Base-by-base conservation (phyloP, 2,329 filamentous ascomycete species). In the Aspergillus aculeatinus region DNA sequence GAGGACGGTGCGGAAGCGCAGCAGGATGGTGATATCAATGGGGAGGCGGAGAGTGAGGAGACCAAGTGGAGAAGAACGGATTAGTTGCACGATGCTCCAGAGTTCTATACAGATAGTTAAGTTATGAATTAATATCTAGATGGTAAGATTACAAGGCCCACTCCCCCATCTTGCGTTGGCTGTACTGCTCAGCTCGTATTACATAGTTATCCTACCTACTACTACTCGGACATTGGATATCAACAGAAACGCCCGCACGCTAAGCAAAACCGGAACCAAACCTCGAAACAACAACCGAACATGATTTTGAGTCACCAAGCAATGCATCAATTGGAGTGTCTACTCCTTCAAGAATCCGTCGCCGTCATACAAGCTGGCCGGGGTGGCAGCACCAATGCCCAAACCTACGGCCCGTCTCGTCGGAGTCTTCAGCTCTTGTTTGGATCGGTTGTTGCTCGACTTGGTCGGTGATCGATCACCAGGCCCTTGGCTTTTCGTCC, bases 31-130 rank as follows among this genome's bases (percentile, higher is more conserved):
- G 76, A 76, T 4, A 74, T 58, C 2, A 76, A 68, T 2, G 75
- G 70, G 6, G 76, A 76, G 7, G 74, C 57, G 2, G 76, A 68
- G 5, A 73, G 76, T 52, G 77, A 75, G 19, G 80, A 83, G 67
- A 77, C 77, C 11, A 85, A 85, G 68, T 85, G 83, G 83, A 76
- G 80, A 65, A 76, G 81, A 64, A 85, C 81, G 31, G 80, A 76
- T 39, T 82, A 69, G 48, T 2, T 19, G 39, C 6, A n/a, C 14
- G 12, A 35, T 16, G 33, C 33, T 16, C 16, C 33, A 16, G 11
- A 4, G 5, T 12, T 16, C 33, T 35, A 44, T 19, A 44, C 12
- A 19, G 27, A 16, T 44, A 44, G 39, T 29, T 10, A n/a, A 3
- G 16, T 44, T 3, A 44, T 19, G 16, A 44, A 44, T 44, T 16